phyloP scores from a whole-genome alignment of 2,329 filamentous ascomycete genomes.

The Beauveria sp. region DNA sequence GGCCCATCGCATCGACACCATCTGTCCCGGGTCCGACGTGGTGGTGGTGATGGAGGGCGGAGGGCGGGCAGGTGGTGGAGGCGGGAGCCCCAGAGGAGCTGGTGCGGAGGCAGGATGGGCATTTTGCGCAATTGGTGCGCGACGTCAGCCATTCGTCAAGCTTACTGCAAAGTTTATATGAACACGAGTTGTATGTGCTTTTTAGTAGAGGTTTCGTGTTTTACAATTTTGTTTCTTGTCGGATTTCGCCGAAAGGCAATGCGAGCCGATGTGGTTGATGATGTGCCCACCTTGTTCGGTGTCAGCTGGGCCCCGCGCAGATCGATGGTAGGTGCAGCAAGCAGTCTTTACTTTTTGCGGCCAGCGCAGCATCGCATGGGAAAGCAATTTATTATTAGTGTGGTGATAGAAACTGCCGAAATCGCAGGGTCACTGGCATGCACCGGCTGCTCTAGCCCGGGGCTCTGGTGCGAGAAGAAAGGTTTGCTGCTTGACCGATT shows the following conservation, averaged over 20 bases:
- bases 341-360: background rate
- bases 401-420: slow-evolving; percentile 1
- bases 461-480: background rate
- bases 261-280: background rate
- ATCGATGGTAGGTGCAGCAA: background rate
- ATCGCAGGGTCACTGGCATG: background rate
- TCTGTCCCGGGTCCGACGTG: slow-evolving; percentile 9
- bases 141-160: background rate
- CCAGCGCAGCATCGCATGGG: background rate
- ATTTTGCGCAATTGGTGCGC: slow-evolving; percentile 1
- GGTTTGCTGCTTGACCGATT: background rate
- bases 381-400: background rate
- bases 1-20: slow-evolving; percentile 9
- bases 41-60: slow-evolving; percentile 5
- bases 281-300: background rate
- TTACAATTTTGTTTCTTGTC: background rate
- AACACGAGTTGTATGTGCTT: background rate
- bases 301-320: background rate
- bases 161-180: background rate
- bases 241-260: background rate
- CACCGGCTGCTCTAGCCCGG: background rate
- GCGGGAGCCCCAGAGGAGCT: slow-evolving; percentile 6
- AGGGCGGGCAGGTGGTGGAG: slow-evolving; percentile 6
- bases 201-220: background rate
- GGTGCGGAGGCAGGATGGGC: background rate